Evolutionary conservation across 2,329 filamentous ascomycete species (phyloP).

Genomic region (Aschersonia sp.): DNA sequence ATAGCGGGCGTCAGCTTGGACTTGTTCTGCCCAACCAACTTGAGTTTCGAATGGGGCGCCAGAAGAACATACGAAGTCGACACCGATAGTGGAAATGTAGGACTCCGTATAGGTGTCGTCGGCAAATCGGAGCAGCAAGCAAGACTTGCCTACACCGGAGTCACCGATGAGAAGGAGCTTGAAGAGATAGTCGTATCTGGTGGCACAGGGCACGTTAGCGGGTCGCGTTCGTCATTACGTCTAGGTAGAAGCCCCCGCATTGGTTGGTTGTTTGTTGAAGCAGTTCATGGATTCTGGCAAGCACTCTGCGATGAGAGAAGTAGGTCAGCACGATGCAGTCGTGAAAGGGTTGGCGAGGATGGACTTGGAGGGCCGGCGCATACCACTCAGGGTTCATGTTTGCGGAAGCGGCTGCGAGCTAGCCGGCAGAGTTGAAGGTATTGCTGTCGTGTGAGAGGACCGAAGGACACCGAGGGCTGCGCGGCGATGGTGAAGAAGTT

Average conservation of each 20-base stretch:
- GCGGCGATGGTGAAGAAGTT: constrained; percentile 8
- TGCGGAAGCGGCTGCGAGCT: constrained; percentile 16
- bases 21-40: neutral
- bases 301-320: constrained; percentile 1
- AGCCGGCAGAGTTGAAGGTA: constrained; percentile 2
- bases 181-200: constrained; percentile 99
- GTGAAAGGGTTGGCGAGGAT: constrained; percentile 16
- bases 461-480: neutral
- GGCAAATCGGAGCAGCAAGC: constrained; percentile 91
- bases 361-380: constrained; percentile 25
- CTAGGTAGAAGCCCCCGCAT: neutral
- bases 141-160: constrained; percentile 99
- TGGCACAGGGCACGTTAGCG: constrained; percentile 9
- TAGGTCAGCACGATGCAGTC: constrained; percentile 3
- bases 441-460: neutral
- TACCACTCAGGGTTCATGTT: constrained; percentile 92
- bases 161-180: constrained; percentile 99
- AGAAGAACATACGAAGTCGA: constrained; percentile 72
- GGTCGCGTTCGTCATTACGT: neutral
- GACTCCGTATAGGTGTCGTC: constrained; percentile 99
- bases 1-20: constrained; percentile 6
- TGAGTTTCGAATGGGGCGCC: neutral
- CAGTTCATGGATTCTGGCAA: neutral
- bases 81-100: constrained; percentile 99
- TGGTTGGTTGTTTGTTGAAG: neutral